Percentiles rank a stretch among this genome's conserved stretches.
Conservation (phyloP, 495 filamentous ascomycete genomes). For the Chaetomium tenue region DNA sequence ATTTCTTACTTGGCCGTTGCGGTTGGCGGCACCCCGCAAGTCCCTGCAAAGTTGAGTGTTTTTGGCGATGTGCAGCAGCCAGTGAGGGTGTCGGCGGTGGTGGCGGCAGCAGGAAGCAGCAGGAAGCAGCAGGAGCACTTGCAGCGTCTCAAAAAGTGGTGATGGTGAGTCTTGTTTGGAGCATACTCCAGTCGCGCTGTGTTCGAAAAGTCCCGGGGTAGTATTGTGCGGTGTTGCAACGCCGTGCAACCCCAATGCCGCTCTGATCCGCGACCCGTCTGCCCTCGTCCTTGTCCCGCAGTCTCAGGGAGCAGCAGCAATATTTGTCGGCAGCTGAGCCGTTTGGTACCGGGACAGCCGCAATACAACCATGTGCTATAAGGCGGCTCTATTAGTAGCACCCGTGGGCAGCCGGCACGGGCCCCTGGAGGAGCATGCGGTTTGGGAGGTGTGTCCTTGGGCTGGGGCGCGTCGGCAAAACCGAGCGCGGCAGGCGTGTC, state of each 20-base stretch:
- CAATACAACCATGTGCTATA: constrained; percentile 32
- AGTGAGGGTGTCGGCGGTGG: constrained; percentile 4
- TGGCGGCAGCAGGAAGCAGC: no score
- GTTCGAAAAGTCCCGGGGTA: constrained; percentile 26
- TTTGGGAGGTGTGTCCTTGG: constrained; percentile 20
- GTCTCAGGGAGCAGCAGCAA: constrained; percentile 9
- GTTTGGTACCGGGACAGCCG: constrained; percentile 29
- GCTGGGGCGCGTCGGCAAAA: constrained; percentile 27
- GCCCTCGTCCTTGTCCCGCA: constrained; percentile 15
- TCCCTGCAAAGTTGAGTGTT: constrained; percentile 6
- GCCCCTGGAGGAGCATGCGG: constrained; percentile 19
- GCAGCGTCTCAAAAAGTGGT: constrained; percentile 27
- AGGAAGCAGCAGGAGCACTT: not conserved
- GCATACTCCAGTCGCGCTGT: constrained; percentile 17
- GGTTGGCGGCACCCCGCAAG: not conserved
- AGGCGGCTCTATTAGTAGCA: constrained; percentile 35
- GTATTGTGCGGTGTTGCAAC: constrained; percentile 36
- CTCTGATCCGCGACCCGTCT: constrained; percentile 27
- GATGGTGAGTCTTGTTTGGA: constrained; percentile 18
- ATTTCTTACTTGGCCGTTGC: not conserved
- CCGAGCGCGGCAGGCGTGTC: constrained; percentile 26
- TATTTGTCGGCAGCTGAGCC: constrained; percentile 29
- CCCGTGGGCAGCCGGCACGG: constrained; percentile 27
- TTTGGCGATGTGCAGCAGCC: constrained; percentile 3
- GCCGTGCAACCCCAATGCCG: constrained; percentile 40